Conservation (phyloP, 1,284 basidiomycete species). For the Tylopilus sp. region DNA sequence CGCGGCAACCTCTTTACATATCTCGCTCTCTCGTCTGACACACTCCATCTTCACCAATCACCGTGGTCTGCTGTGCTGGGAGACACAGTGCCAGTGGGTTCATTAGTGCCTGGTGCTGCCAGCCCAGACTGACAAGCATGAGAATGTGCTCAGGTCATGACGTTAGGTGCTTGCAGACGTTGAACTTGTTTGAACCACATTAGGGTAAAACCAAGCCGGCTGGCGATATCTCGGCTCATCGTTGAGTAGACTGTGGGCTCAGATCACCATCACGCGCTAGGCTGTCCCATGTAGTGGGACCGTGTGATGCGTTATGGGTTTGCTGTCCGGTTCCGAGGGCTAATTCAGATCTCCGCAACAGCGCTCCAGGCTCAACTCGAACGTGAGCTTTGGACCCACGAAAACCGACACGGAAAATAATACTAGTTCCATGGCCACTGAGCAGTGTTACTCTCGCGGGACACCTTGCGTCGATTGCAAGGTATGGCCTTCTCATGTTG, state of each 20-base stretch:
- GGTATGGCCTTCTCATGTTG: slow-evolving; percentile 13
- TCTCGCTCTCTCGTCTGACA: slow-evolving; percentile 14
- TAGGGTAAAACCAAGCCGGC: too few relatives aligned
- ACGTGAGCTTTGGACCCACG: slow-evolving; percentile 10
- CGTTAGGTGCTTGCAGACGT: not conserved
- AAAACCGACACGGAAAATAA: slow-evolving; percentile 2
- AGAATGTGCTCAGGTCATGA: not conserved
- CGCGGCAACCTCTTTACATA: slow-evolving; percentile 1
- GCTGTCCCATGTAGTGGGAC: slow-evolving; percentile 4
- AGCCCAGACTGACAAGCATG: slow-evolving; percentile 6
- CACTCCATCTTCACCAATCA: slow-evolving; percentile 4
- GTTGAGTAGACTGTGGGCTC: slow-evolving; percentile 11
- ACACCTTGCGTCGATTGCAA: slow-evolving; percentile 26
- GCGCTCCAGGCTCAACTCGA: slow-evolving; percentile 13
- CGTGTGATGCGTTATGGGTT: slow-evolving; percentile 4
- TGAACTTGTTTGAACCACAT: not conserved
- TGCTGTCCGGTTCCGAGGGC: slow-evolving; percentile 30
- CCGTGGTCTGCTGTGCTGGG: not conserved
- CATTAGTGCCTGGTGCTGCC: slow-evolving; percentile 1
- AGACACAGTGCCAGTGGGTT: slow-evolving; percentile 2
- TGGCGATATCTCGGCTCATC: slow-evolving; percentile 9
- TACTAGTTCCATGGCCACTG: slow-evolving; percentile 8
- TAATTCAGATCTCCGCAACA: slow-evolving; percentile 17
- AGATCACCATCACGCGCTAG: slow-evolving; percentile 4
- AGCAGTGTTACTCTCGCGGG: slow-evolving; percentile 8